Conservation (phyloP, 2,329 filamentous ascomycete genomes). For the Apiospora marii region DNA sequence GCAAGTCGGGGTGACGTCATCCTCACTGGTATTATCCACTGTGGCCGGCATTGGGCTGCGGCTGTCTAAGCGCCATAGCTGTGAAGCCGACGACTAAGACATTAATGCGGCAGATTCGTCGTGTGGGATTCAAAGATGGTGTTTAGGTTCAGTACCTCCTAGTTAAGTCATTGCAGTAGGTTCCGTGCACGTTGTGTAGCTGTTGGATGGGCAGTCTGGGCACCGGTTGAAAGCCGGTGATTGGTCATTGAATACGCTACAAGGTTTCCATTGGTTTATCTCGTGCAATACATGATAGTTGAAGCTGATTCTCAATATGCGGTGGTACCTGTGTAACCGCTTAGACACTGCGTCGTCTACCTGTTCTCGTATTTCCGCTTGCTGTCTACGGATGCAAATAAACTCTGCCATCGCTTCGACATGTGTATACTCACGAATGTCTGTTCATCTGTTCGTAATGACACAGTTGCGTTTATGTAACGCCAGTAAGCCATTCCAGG, state of each 20-base stretch:
- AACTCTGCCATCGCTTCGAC: no score
- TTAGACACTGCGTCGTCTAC: no score
- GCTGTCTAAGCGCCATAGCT: neutral
- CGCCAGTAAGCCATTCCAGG: no score
- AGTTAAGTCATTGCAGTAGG: neutral
- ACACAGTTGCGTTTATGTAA: no score
- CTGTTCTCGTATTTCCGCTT: no score
- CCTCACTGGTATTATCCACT: neutral
- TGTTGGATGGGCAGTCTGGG: neutral
- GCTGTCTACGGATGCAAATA: no score
- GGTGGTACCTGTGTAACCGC: neutral
- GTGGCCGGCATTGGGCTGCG: neutral
- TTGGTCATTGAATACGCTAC: neutral
- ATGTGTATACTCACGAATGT: no score
- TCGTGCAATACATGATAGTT: neutral
- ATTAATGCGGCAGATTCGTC: neutral
- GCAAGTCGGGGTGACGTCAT: neutral
- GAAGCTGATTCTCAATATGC: neutral
- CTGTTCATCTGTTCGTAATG: no score
- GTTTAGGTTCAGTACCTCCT: fast-evolving
- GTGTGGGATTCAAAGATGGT: neutral
- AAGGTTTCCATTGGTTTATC: neutral
- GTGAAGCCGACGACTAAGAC: neutral
- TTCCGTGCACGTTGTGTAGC: neutral
- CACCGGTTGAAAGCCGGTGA: neutral